phyloP scores from a whole-genome alignment of 179 eudicot species.

The Beta corolliflora region DNA sequence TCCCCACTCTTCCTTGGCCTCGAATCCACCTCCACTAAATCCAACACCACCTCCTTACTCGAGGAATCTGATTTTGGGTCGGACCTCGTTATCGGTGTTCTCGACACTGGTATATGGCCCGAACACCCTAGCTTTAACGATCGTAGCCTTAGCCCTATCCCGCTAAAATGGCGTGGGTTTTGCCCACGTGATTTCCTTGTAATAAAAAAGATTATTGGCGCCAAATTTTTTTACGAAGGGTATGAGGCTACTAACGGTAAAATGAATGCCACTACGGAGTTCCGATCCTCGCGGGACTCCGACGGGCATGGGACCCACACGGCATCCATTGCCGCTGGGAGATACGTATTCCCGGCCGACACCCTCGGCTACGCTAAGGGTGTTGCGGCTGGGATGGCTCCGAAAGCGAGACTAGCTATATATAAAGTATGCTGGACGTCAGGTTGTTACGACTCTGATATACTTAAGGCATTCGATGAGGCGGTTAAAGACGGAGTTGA shows the following conservation, averaged over 20 bases:
- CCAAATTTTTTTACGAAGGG: conserved; percentile 60
- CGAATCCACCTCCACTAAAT: conserved; percentile 29
- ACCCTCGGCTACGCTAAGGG: conserved; percentile 85
- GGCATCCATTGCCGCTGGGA: conserved; percentile 87
- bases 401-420: conserved; percentile 78
- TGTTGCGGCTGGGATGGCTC: conserved; percentile 93
- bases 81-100: conserved; percentile 76
- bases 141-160: conserved; percentile 47
- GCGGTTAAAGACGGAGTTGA: conserved; percentile 91
- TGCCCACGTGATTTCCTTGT: conserved; percentile 58
- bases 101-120: conserved; percentile 95
- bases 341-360: conserved; percentile 78
- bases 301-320: conserved; percentile 99
- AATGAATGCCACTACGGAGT: conserved; percentile 63
- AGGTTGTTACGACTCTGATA: conserved; percentile 89
- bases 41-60: conserved; percentile 45
- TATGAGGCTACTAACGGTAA: conserved; percentile 79
- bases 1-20: conserved; percentile 82
- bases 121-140: conserved; percentile 78
- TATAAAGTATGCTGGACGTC: conserved; percentile 91
- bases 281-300: conserved; percentile 67
- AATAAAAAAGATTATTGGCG: conserved; percentile 84
- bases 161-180: conserved; percentile 69
- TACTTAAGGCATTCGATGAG: conserved; percentile 82
- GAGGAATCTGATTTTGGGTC: conserved; percentile 84